Evolutionary conservation across 139 green algal genomes (phyloP).

Genomic region (Limnomonas spitsbergensis): DNA sequence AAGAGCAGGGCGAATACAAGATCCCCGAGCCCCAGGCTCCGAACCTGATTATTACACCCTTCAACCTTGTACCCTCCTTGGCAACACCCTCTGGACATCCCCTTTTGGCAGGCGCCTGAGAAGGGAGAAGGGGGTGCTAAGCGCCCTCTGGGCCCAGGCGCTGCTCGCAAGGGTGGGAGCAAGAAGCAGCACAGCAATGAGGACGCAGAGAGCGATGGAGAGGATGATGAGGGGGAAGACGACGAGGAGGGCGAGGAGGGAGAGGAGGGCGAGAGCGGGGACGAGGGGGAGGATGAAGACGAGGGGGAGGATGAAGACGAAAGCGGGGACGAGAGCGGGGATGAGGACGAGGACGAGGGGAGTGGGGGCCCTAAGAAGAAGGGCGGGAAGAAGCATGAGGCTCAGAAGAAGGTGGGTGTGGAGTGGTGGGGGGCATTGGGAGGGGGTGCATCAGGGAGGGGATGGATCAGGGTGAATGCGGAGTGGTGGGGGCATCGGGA

Average conservation of each 20-base stretch:
- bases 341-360: constrained; percentile 1
- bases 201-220: constrained; percentile 37
- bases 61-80: too few relatives aligned
- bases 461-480: too few relatives aligned
- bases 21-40: too few relatives aligned
- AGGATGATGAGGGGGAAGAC: constrained; percentile 33
- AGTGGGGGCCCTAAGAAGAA: constrained; percentile 1
- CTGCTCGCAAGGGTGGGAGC: too few relatives aligned
- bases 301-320: not conserved
- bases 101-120: too few relatives aligned
- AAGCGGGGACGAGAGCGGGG: not conserved
- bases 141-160: too few relatives aligned
- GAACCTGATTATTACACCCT: too few relatives aligned
- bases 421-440: not conserved
- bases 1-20: too few relatives aligned
- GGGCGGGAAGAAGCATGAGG: not conserved
- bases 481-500: too few relatives aligned
- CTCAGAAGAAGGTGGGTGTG: constrained; percentile 18
- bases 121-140: too few relatives aligned
- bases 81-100: too few relatives aligned
- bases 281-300: constrained; percentile 21
- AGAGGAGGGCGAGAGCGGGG: constrained; percentile 36
- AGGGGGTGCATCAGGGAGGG: constrained; percentile 9
- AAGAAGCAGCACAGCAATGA: too few relatives aligned
- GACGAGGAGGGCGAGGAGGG: constrained; percentile 40